These are phyloP conservation scores for Dryadomyces quercus-mongolicae DNA, from an alignment of 2,329 filamentous ascomycete genomes.

Conservation along the genomic window DNA sequence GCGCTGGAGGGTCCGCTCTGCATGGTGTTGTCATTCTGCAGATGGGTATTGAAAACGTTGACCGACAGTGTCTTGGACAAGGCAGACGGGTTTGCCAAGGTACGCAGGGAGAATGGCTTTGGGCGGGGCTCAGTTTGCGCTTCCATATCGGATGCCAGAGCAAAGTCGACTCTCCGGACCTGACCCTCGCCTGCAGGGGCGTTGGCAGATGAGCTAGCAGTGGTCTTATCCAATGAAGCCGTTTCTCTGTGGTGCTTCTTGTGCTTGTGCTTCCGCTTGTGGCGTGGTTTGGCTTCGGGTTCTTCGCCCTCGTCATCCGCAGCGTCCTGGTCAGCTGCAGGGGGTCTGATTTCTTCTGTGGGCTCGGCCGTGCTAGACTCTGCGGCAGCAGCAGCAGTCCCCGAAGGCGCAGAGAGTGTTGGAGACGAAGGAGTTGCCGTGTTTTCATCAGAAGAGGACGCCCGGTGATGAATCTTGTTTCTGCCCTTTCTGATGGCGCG, in stretches of 20 bases:
- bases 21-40: constrained; percentile 5
- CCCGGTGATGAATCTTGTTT: constrained; percentile 43
- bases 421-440: background rate
- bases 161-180: constrained; percentile 31
- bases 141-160: constrained; percentile 20
- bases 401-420: background rate
- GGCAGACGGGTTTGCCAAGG: constrained; percentile 28
- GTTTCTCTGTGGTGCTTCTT: constrained; percentile 11
- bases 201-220: background rate
- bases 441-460: background rate
- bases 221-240: background rate
- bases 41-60: constrained; percentile 36
- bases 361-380: no score
- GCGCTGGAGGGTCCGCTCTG: background rate
- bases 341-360: background rate
- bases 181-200: constrained; percentile 5
- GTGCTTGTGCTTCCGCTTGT: constrained; percentile 25
- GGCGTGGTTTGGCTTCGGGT: constrained; percentile 6
- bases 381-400: background rate
- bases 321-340: background rate
- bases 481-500: constrained; percentile 45
- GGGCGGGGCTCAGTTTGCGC: constrained; percentile 20
- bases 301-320: constrained; percentile 13
- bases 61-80: constrained; percentile 44
- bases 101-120: constrained; percentile 25